Conservation (phyloP, 2,329 filamentous ascomycete species). For the Colletotrichum somersetense region DNA sequence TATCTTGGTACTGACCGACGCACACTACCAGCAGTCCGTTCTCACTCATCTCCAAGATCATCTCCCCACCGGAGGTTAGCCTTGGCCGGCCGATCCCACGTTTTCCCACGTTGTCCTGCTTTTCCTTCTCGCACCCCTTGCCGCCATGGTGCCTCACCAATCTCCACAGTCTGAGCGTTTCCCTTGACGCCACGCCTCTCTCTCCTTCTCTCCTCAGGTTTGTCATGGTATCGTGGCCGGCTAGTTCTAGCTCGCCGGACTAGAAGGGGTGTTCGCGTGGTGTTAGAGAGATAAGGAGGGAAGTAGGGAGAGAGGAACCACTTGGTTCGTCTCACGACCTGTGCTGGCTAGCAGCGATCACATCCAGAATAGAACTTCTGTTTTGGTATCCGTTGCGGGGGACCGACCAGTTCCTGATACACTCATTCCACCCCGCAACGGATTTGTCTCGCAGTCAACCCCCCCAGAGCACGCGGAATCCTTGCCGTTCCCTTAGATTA, state of each 20-base stretch:
- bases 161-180: slow-evolving; percentile 38
- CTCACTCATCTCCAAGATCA: background rate
- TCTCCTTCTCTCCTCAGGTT: background rate
- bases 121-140: background rate
- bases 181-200: background rate
- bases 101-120: slow-evolving; percentile 12
- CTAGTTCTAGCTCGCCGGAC: background rate
- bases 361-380: background rate
- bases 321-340: slow-evolving; percentile 35
- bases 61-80: background rate
- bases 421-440: background rate
- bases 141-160: slow-evolving; percentile 24
- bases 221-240: background rate
- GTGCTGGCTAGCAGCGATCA: background rate
- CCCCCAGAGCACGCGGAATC: background rate
- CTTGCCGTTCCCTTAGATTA: background rate
- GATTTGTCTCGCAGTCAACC: background rate
- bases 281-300: background rate
- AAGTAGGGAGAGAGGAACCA: slow-evolving; percentile 3
- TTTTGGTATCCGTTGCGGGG: background rate
- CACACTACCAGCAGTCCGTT: background rate
- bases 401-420: background rate
- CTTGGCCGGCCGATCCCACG: slow-evolving; percentile 12
- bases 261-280: background rate
- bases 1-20: background rate